Evolutionary conservation across 1,284 basidiomycete species (phyloP), one percentile per base, ranked within the genome.

Genomic region (Tilletia walkeri): DNA sequence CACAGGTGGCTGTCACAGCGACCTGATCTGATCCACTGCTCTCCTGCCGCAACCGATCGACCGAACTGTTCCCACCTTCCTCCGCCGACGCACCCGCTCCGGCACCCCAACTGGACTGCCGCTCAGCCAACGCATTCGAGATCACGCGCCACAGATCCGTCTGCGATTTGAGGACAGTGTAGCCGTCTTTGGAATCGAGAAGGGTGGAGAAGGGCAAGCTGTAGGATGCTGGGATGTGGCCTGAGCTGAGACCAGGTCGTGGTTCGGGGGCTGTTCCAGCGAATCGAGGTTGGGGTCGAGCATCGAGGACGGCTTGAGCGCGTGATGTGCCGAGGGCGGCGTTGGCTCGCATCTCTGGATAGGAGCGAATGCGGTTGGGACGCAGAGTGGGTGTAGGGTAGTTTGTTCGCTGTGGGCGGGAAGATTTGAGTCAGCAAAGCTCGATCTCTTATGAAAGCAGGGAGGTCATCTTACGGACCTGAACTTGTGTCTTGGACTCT

Each of bases 211-310:
- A 98, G 1, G 95, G 93, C 18, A 98, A 86, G 0, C 92, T 92
- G 76, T 89, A 86, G 0, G 94, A 92, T 84, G 90, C 85, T 0
- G 95, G 95, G 72, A 99, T 95, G 84, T 99, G 96, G 0, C 96
- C 96, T 0, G 92, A 93, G 9, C 92, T 88, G 66, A 99, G 86
- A 7, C 90, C 91, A 1, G 92, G 88, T 20, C 95, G 89, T 4
- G 96, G 96, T 84, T 99, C 96, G 6, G 94, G 91, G 65, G 90
- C 90, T 38, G 86, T 87, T 34, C 95, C 95, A 48, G 81, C 75
- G 72, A 83, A 85, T 41, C 79, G 82, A 87, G 66, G 76, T 30
- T 86, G 86, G 10, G 94, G 86, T 66, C 95, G 89, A 36, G 95
- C 94, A 82, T 98, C 95, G 6, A 99, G 86, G 0, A 98, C 90